These are phyloP conservation scores for Nicotiana rustica DNA, from an alignment of 305 asterid species.

Conservation along the genomic window DNA sequence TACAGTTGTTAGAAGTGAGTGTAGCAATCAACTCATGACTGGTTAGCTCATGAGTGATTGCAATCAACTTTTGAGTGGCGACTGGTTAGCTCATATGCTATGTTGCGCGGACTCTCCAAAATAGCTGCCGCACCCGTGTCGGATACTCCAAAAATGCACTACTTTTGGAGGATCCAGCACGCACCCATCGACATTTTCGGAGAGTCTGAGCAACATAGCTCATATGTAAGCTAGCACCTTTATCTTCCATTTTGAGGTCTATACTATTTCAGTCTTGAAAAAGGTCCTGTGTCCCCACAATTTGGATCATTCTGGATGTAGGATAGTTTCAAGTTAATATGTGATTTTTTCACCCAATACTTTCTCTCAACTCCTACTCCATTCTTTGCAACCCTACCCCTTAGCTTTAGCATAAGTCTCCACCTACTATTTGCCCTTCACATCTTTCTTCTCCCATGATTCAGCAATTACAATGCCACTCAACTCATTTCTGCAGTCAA, in stretches of 20 bases:
- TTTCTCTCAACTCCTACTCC: constrained; percentile 17
- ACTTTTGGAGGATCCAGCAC: no score
- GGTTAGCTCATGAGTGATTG: neutral
- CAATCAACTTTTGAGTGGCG: constrained; percentile 17
- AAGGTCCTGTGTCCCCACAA: neutral
- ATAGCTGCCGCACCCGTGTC: no score
- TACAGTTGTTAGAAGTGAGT: neutral
- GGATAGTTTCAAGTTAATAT: constrained; percentile 22
- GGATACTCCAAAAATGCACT: no score
- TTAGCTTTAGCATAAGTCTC: constrained; percentile 22
- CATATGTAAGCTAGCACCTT: constrained; percentile 3
- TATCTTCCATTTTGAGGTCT: constrained; percentile 9
- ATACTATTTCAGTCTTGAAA: neutral
- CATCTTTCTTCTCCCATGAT: constrained; percentile 24
- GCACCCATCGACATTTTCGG: no score
- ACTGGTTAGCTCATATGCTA: neutral
- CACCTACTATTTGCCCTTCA: constrained; percentile 24
- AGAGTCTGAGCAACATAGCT: neutral
- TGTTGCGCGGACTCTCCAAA: no score
- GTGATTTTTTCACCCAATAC: constrained; percentile 25
- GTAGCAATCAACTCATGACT: constrained; percentile 7
- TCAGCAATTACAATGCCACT: constrained; percentile 4
- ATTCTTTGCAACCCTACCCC: constrained; percentile 4
- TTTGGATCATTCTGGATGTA: constrained; percentile 16
- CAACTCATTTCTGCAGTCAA: constrained; percentile 8